phyloP scores from a whole-genome alignment of 2,329 filamentous ascomycete species.

The Hypoxylon sp. region DNA sequence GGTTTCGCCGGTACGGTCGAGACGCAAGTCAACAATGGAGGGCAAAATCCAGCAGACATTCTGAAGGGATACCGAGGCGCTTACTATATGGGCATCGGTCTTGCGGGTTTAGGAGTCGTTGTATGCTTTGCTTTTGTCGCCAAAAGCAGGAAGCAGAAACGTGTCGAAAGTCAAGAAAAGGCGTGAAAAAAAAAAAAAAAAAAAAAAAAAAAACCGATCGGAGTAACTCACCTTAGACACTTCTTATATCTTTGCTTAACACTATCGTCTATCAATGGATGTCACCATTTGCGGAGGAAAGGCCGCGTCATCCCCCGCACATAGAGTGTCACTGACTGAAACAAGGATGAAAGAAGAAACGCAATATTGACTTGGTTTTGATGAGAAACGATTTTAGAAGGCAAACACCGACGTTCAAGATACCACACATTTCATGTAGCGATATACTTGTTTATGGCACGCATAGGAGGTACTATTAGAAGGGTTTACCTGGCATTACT shows the following conservation, averaged over 20 bases:
- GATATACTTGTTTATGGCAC: constrained; percentile 7
- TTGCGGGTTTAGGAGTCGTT: constrained; percentile 42
- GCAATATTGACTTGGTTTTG: background rate
- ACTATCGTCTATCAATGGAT: background rate
- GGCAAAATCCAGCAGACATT: constrained; percentile 36
- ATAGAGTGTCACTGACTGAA: background rate
- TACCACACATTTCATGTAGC: constrained; percentile 22
- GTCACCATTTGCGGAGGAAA: constrained; percentile 1
- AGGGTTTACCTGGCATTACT: background rate
- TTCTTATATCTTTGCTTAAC: background rate
- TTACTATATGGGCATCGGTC: constrained; percentile 50
- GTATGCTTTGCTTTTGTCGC: constrained; percentile 47
- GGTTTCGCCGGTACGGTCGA: constrained; percentile 67
- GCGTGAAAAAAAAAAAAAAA: no score
- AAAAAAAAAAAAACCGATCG: no score
- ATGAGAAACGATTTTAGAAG: constrained; percentile 6
- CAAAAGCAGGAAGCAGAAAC: constrained; percentile 32
- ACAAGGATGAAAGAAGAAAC: background rate
- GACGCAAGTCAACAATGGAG: constrained; percentile 47
- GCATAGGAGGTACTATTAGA: background rate
- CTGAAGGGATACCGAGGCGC: constrained; percentile 49
- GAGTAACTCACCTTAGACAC: background rate
- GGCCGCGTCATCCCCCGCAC: constrained; percentile 16
- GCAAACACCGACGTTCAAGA: background rate
- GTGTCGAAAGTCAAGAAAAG: constrained; percentile 4